Percentiles rank a stretch among this genome's conserved stretches.
phyloP scores from a whole-genome alignment of 495 filamentous ascomycete species.

The Penicillium antarcticum region DNA sequence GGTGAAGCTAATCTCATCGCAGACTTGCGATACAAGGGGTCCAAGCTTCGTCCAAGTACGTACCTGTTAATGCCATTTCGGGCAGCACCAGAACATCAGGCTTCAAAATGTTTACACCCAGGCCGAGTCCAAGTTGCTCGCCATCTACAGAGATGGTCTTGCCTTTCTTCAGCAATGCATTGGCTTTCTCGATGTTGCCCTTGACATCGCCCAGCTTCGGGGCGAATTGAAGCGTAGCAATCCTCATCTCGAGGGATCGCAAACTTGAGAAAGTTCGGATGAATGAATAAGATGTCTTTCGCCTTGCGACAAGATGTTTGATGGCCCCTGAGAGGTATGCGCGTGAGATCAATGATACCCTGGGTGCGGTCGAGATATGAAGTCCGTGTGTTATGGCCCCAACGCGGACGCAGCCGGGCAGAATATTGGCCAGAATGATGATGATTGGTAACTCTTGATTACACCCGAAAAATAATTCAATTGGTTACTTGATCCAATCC shows the following conservation, averaged over 20 bases:
- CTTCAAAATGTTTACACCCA: constrained; percentile 26
- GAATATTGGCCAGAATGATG: constrained; percentile 11
- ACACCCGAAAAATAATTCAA: background rate
- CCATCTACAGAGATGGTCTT: constrained; percentile 12
- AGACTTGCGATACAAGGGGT: background rate
- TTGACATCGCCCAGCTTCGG: constrained; percentile 71
- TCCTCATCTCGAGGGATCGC: constrained; percentile 55
- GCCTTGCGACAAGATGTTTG: background rate
- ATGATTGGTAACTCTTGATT: background rate
- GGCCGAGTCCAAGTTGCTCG: background rate
- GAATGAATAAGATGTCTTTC: background rate
- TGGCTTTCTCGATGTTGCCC: constrained; percentile 71
- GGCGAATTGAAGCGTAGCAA: constrained; percentile 78
- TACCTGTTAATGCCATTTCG: constrained; percentile 86
- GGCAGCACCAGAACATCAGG: constrained; percentile 71
- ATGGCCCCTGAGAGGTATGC: background rate
- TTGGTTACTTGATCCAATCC: no score
- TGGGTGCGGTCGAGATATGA: background rate
- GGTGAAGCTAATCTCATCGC: constrained; percentile 75
- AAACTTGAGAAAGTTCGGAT: constrained; percentile 14
- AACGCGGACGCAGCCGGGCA: constrained; percentile 1
- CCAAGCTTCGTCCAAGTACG: constrained; percentile 13
- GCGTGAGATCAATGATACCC: background rate
- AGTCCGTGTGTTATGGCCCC: constrained; percentile 4
- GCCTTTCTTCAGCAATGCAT: constrained; percentile 59